phyloP scores from a whole-genome alignment of 2,329 filamentous ascomycete genomes.

The Beauveria sp. region DNA sequence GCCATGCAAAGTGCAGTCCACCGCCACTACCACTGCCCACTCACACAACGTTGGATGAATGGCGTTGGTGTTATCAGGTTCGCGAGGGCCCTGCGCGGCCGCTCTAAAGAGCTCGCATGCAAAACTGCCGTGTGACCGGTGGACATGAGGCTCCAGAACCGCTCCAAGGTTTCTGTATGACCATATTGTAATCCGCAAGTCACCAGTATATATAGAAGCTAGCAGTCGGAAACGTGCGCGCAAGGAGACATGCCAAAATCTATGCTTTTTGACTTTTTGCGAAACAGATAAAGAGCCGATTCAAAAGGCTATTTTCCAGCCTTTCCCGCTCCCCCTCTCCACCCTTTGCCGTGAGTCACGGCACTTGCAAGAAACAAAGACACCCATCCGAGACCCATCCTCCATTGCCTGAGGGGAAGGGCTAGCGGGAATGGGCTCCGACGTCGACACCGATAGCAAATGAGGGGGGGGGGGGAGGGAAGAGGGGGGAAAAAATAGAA shows the following conservation, averaged over 20 bases:
- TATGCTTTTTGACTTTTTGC: background rate
- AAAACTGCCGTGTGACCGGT: conserved; percentile 5
- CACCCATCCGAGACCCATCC: conserved; percentile 4
- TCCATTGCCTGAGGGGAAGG: background rate
- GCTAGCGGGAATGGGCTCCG: background rate
- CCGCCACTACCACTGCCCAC: background rate
- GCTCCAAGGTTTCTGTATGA: background rate
- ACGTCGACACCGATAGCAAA: background rate
- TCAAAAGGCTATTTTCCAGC: conserved; percentile 1
- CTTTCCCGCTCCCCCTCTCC: conserved; percentile 9
- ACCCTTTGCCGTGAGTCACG: conserved; percentile 10
- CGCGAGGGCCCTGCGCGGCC: background rate
- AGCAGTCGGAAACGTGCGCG: background rate
- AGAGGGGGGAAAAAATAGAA: background rate
- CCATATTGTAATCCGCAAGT: background rate
- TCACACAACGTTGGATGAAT: background rate
- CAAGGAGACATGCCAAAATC: background rate
- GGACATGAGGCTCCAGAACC: conserved; percentile 2
- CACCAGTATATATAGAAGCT: background rate
- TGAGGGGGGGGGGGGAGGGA: background rate
- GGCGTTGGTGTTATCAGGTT: background rate
- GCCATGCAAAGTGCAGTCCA: background rate
- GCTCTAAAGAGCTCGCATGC: conserved; percentile 4
- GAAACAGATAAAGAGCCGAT: background rate
- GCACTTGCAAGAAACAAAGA: conserved; percentile 6